Evolutionary conservation across 2,329 filamentous ascomycete genomes (phyloP), one percentile per base, ranked within the genome.

Genomic region (Arthrobotrys megalospora): DNA sequence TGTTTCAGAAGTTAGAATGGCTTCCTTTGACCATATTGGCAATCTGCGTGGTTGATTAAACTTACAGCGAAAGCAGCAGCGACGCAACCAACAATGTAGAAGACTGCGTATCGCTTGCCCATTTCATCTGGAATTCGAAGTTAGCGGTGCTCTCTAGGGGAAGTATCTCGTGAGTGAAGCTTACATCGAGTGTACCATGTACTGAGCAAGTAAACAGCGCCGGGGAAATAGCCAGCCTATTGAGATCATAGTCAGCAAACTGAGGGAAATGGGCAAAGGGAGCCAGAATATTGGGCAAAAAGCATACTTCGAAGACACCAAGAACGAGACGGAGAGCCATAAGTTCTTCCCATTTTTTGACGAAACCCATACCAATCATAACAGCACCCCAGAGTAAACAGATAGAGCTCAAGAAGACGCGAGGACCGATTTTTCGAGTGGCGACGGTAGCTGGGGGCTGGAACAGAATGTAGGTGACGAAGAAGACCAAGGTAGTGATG

Each of bases 371-470:
- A 2, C 89, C 83, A 19, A 91, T 88, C 88, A 91, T 91, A 52
- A 87, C 85, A 0, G 82, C 84, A 6, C 90, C 90, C 90, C 90
- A 92, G 2, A 87, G 81, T 1, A 89, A 72, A 1, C 88, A 71
- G 81, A 91, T 89, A 50, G 82, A 76, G 0, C 87, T 83, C 1
- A 91, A 84, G 72, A 90, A 89, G 41, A 86, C 82, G 4, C 89
- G 87, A 2, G 90, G 88, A 0, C 92, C 91, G 63, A 93, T 81
- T 81, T 89, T 89, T 41, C 91, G 90, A 62, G 91, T 87, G 38
- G 93, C 83, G 48, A 93, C 85, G 0, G 91, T 93, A 1, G 91
- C 91, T 0, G 91, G 91, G 0, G 91, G 89, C 82, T 94, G 91
- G 79, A 93, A 91, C 63, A 92, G 65, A 78, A 91, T 88, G 83